These are phyloP conservation scores for Pseudopithomyces chartarum DNA, from an alignment of 2,329 filamentous ascomycete genomes.

Conservation along the genomic window DNA sequence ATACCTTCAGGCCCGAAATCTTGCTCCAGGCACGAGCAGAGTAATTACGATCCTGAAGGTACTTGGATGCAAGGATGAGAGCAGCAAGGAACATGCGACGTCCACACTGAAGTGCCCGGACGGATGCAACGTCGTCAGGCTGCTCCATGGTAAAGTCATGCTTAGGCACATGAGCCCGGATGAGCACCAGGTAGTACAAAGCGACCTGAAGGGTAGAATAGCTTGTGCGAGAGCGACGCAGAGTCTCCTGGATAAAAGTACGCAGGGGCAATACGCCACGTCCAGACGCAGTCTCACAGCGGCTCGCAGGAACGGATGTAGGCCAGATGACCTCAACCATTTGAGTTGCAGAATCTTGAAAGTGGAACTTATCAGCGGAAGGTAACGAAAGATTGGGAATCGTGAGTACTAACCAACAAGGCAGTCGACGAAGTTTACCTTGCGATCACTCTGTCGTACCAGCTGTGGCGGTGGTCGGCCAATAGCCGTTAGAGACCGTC, in stretches of 20 bases:
- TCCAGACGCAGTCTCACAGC: conserved; percentile 67
- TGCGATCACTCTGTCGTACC: conserved; percentile 86
- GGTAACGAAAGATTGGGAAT: conserved; percentile 40
- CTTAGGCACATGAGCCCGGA: conserved; percentile 85
- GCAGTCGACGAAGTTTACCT: conserved; percentile 93
- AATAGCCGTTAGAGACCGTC: conserved; percentile 60
- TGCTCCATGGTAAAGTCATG: conserved; percentile 88
- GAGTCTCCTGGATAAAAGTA: conserved; percentile 96
- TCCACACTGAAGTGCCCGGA: conserved; percentile 88
- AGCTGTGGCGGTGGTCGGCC: conserved; percentile 73
- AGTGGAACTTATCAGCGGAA: conserved; percentile 29
- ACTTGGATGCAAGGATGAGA: conserved; percentile 95
- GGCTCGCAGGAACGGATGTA: conserved; percentile 78
- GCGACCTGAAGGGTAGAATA: conserved; percentile 98
- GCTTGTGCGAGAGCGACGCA: conserved; percentile 91
- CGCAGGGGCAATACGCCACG: conserved; percentile 86
- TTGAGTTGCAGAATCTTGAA: conserved; percentile 90
- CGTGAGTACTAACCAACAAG: conserved; percentile 82
- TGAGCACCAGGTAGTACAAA: conserved; percentile 92
- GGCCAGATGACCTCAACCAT: conserved; percentile 99
- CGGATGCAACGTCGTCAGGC: conserved; percentile 70
- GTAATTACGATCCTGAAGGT: conserved; percentile 96
- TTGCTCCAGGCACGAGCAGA: conserved; percentile 98
- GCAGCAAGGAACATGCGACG: conserved; percentile 97
- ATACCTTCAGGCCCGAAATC: conserved; percentile 92